These are phyloP conservation scores for Penicillium psychrofluorescens DNA, from an alignment of 495 filamentous ascomycete genomes.

Conservation along the genomic window DNA sequence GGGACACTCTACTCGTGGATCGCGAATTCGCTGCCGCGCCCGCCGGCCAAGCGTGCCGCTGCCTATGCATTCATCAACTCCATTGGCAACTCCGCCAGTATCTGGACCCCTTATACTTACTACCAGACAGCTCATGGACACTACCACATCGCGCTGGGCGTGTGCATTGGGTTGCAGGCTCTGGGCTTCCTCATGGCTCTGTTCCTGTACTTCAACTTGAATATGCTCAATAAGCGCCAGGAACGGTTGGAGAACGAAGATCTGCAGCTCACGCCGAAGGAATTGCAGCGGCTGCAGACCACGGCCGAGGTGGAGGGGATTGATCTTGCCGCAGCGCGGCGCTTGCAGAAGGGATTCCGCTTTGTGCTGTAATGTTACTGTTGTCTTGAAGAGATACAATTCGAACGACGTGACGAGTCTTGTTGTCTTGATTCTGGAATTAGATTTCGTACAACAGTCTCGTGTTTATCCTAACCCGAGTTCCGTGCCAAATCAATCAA, in stretches of 20 bases:
- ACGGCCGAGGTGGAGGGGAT: conserved; percentile 43
- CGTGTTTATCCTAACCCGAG: too few relatives aligned
- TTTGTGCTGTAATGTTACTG: conserved; percentile 25
- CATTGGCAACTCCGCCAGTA: conserved; percentile 44
- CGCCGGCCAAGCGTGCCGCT: conserved; percentile 47
- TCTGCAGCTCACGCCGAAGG: conserved; percentile 29
- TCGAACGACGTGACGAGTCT: too few relatives aligned
- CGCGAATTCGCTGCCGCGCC: conserved; percentile 42
- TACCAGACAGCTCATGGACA: conserved; percentile 24
- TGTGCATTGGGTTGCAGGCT: conserved; percentile 40
- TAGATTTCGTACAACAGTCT: too few relatives aligned
- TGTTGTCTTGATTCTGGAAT: too few relatives aligned
- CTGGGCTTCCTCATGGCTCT: conserved; percentile 28
- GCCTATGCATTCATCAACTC: conserved; percentile 50
- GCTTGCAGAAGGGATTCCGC: conserved; percentile 42
- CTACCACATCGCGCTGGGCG: conserved; percentile 38
- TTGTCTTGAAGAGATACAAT: too few relatives aligned
- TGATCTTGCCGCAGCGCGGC: conserved; percentile 36
- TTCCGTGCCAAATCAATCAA: too few relatives aligned
- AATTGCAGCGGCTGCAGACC: conserved; percentile 33
- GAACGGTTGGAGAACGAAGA: conserved; percentile 39
- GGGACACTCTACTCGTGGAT: conserved; percentile 50
- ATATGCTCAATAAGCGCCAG: conserved; percentile 36
- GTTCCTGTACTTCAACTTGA: conserved; percentile 37
- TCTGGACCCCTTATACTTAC: conserved; percentile 52